These are phyloP conservation scores for Populus hybrid DNA, from an alignment of 441 rosid genomes.

Conservation along the genomic window DNA sequence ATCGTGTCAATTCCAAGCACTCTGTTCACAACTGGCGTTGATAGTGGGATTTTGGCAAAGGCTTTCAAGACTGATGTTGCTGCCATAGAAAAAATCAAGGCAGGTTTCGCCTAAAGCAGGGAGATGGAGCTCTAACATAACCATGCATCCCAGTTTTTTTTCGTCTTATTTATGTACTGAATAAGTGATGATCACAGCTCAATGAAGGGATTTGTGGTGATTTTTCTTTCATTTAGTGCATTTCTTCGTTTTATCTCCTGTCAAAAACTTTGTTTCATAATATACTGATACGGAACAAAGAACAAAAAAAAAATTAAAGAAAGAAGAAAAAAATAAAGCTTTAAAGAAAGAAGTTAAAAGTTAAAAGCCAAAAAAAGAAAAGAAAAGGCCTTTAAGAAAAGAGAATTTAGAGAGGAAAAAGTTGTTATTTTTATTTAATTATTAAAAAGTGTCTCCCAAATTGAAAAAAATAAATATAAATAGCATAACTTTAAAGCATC, in stretches of 20 bases:
- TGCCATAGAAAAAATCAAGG: slow-evolving; percentile 12
- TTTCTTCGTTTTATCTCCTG: neutral
- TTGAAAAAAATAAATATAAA: too few species aligned
- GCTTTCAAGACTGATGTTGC: slow-evolving; percentile 32
- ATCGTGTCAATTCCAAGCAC: slow-evolving; percentile 27
- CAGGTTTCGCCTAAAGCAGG: neutral
- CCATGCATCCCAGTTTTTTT: neutral
- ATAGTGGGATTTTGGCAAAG: slow-evolving; percentile 27
- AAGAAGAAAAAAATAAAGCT: too few species aligned
- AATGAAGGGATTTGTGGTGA: neutral
- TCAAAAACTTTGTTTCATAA: too few species aligned
- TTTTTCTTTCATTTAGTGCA: neutral
- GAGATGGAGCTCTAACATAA: neutral
- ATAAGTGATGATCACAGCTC: neutral
- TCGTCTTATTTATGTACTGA: neutral
- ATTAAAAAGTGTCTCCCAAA: too few species aligned
- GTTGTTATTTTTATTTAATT: too few species aligned
- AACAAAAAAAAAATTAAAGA: too few species aligned
- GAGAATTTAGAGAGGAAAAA: too few species aligned
- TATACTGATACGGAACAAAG: too few species aligned
- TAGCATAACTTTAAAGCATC: too few species aligned
- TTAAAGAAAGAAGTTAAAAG: too few species aligned
- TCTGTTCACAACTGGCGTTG: slow-evolving; percentile 24
- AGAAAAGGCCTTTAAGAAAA: too few species aligned
- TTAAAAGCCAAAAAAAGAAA: too few species aligned